These are phyloP conservation scores for Trichoderma citrinoviride DNA, from an alignment of 2,329 filamentous ascomycete species.

Conservation along the genomic window DNA sequence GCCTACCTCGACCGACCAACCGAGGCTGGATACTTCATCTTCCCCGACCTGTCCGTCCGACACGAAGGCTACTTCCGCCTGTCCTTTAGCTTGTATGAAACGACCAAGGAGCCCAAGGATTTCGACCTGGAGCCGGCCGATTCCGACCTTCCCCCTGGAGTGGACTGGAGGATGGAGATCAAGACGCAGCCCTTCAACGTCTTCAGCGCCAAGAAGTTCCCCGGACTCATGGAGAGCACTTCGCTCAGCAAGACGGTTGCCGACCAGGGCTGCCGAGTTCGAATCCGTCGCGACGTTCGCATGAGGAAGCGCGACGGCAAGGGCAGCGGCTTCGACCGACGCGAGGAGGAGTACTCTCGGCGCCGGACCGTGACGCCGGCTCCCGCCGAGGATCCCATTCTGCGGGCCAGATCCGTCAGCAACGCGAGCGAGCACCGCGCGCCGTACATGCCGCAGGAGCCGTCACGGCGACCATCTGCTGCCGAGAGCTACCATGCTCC, in stretches of 20 bases:
- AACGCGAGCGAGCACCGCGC: constrained; percentile 53
- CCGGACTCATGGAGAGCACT: constrained; percentile 87
- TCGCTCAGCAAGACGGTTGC: constrained; percentile 84
- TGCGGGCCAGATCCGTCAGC: constrained; percentile 59
- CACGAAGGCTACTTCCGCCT: constrained; percentile 93
- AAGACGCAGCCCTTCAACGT: constrained; percentile 85
- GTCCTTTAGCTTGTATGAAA: constrained; percentile 89
- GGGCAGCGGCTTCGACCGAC: constrained; percentile 53
- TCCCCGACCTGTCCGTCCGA: constrained; percentile 91
- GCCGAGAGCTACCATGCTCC: constrained; percentile 43
- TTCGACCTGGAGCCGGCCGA: constrained; percentile 56
- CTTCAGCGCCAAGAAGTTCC: constrained; percentile 98
- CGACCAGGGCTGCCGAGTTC: constrained; percentile 93
- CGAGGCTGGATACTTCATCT: constrained; percentile 89
- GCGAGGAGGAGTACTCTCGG: constrained; percentile 61
- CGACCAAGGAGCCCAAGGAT: constrained; percentile 82
- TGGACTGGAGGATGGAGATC: constrained; percentile 85
- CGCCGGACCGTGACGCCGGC: constrained; percentile 39
- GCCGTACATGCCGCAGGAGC: constrained; percentile 40
- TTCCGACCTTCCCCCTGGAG: constrained; percentile 50
- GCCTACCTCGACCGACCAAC: constrained; percentile 87
- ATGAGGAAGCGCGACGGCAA: constrained; percentile 84
- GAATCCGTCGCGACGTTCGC: constrained; percentile 88
- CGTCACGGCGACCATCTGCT: constrained; percentile 47
- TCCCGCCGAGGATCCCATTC: constrained; percentile 32